Evolutionary conservation across 108 stramenopile genomes (phyloP), one percentile per base, ranked within the genome.

Genomic region (Nannochloropsis salina): DNA sequence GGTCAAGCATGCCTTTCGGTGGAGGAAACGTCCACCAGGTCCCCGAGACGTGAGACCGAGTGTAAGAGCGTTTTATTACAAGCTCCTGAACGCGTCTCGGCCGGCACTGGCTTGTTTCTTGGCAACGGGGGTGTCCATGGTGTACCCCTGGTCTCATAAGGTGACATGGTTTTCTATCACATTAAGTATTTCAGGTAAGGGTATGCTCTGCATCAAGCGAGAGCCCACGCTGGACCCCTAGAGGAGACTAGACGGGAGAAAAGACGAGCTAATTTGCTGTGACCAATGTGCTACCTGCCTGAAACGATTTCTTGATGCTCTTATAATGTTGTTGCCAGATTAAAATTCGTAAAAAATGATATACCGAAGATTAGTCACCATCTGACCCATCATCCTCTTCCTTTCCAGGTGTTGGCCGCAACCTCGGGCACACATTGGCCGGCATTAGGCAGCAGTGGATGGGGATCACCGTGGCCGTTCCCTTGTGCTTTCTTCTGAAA

Each of bases 81-180:
- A 74, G n/a, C n/a, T 74, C 20, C 61, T 74, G 20, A 74, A 74
- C n/a, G 61, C 61, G 20, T 74, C 61, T 2, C 61, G 61, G 61
- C 61, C 61, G 61, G 61, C 61, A 15, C n/a, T 74, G 61, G 61
- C 61, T 3, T 74, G 61, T n/a, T 74, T 74, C n/a, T n/a, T 74
- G 61, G 61, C 61, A 15, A 74, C 61, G 3, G 61, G 61, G 15
- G n/a, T 74, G 15, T 74, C 61, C 61, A 74, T 74, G 61, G 61
- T 74, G 20, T 74, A 74, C 61, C 61, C 61, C 1, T 74, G 61
- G 61, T 74, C 61, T 15, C 15, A 74, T 74, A 74, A 74, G 20
- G 61, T 74, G 20, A 74, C 61, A n/a, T 74, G 61, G 61, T 74
- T 74, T n/a, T 74, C 61, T n/a, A 74, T 74, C 61, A 74, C 61